A percentile compares a stretch with the other conserved stretches of the same genome.
Evolutionary conservation across 495 filamentous ascomycete species (phyloP).

Genomic region (Aspergillus panamensis): DNA sequence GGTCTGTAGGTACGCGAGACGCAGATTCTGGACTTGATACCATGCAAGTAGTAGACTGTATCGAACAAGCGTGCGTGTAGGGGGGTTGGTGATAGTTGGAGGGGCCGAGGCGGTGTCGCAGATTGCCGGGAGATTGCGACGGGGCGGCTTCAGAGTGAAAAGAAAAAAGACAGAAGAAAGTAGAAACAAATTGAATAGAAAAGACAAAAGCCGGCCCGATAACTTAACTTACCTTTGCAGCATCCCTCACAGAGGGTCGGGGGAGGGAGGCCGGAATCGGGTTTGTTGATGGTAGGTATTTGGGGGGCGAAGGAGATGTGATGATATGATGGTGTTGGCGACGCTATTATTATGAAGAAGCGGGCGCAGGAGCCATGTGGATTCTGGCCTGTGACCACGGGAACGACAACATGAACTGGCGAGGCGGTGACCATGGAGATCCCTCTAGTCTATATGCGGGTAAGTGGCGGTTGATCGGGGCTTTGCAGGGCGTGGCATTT

Average conservation of each 20-base stretch:
- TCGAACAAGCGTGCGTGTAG: conserved; percentile 27
- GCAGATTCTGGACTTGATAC: neutral
- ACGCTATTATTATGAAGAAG: conserved; percentile 14
- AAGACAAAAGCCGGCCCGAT: conserved; percentile 10
- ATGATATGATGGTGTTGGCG: conserved; percentile 17
- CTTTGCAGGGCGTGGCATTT: conserved; percentile 5
- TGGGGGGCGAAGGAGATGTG: conserved; percentile 12
- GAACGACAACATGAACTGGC: conserved; percentile 21
- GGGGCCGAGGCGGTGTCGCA: conserved; percentile 45
- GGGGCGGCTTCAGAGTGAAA: conserved; percentile 19
- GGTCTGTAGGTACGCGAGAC: neutral
- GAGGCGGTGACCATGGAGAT: conserved; percentile 20
- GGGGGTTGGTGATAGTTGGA: conserved; percentile 22
- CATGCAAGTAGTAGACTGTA: conserved; percentile 9
- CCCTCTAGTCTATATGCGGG: conserved; percentile 23
- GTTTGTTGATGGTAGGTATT: conserved; percentile 18
- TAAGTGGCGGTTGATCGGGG: conserved; percentile 10
- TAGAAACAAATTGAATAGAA: conserved; percentile 9
- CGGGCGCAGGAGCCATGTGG: conserved; percentile 13
- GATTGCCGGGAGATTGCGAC: conserved; percentile 26
- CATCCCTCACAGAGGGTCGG: conserved; percentile 28
- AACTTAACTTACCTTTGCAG: conserved; percentile 21
- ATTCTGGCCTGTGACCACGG: conserved; percentile 22
- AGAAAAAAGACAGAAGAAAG: conserved; percentile 5
- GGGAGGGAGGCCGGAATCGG: conserved; percentile 6